A percentile compares a stretch with the other conserved stretches of the same genome.
These are phyloP conservation scores for Phialemonium atrogriseum DNA, from an alignment of 2,329 filamentous ascomycete species.

Conservation along the genomic window DNA sequence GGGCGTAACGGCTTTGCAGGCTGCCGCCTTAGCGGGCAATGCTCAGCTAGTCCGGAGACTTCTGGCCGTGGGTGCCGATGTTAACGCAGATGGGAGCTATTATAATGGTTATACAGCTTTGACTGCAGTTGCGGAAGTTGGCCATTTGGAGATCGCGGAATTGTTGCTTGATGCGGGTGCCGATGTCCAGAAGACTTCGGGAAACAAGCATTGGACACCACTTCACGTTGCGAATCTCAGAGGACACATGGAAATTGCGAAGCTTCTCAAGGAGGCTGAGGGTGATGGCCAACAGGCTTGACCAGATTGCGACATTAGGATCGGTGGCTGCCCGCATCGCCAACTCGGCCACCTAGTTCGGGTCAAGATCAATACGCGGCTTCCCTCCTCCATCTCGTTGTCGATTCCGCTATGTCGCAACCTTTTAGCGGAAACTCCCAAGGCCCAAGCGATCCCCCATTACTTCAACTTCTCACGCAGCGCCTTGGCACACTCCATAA, in stretches of 20 bases:
- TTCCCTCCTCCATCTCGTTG: no score
- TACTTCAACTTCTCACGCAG: no score
- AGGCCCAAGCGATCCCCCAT: no score
- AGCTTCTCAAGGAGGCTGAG: background rate
- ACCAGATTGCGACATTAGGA: no score
- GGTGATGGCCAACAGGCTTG: no score
- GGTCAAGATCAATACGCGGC: no score
- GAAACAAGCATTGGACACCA: slow-evolving; percentile 6
- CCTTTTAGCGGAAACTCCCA: no score
- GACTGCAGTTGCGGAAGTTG: slow-evolving; percentile 10
- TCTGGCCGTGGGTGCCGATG: slow-evolving; percentile 12
- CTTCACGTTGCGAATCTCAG: slow-evolving; percentile 6
- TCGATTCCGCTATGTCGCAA: no score
- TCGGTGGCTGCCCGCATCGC: no score
- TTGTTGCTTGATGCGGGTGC: slow-evolving; percentile 10
- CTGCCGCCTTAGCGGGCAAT: slow-evolving; percentile 24
- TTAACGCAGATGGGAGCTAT: slow-evolving; percentile 14
- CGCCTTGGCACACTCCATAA: no score
- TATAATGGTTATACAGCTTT: slow-evolving; percentile 12
- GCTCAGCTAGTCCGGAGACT: slow-evolving; percentile 19
- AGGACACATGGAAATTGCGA: slow-evolving; percentile 1
- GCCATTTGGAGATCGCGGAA: slow-evolving; percentile 9
- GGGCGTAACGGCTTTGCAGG: slow-evolving; percentile 24
- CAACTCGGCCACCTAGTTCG: no score
- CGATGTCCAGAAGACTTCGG: slow-evolving; percentile 2